Percentiles rank a stretch among this genome's conserved stretches.
phyloP scores from a whole-genome alignment of 495 filamentous ascomycete genomes.

The Daldinia loculata region DNA sequence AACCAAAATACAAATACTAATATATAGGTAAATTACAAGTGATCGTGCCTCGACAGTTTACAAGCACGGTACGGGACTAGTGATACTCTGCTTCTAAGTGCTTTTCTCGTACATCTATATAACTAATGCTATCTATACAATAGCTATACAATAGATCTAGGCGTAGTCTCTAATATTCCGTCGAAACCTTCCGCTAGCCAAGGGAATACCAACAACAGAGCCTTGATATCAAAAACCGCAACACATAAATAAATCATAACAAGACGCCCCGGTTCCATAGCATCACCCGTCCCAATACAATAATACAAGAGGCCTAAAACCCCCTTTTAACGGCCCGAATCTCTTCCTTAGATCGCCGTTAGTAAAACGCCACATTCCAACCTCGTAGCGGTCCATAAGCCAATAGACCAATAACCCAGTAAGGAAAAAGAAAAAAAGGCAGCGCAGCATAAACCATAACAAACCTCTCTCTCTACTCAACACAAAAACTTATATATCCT shows the following conservation, averaged over 20 bases:
- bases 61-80: background rate
- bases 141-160: conserved; percentile 4
- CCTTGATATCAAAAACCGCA: background rate
- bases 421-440: background rate
- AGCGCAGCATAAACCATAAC: background rate
- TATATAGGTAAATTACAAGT: background rate
- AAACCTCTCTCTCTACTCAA: conserved; percentile 29
- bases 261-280: background rate
- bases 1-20: background rate
- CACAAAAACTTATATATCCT: conserved; percentile 68
- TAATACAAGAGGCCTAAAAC: background rate
- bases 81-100: background rate
- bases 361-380: background rate
- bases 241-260: background rate
- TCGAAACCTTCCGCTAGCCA: background rate
- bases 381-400: background rate
- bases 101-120: background rate
- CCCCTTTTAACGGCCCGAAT: background rate
- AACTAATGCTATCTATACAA: background rate
- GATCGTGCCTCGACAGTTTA: background rate
- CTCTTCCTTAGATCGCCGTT: background rate
- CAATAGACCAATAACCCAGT: background rate
- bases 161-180: background rate
- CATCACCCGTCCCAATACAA: background rate
- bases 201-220: background rate